These are phyloP conservation scores for Quercus tomentella DNA, from an alignment of 331 rosid species.

Conservation along the genomic window DNA sequence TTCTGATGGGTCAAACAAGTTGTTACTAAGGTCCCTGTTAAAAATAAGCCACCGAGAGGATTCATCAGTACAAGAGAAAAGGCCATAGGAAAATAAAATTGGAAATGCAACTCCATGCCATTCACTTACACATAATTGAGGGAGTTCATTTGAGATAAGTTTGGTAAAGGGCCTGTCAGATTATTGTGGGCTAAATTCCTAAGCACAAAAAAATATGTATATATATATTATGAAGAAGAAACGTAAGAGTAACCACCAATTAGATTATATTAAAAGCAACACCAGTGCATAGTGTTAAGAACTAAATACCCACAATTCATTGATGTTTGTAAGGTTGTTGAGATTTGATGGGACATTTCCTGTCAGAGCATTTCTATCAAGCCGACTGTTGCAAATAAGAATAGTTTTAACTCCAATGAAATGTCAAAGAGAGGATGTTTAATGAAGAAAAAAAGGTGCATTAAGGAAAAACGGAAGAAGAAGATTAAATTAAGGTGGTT, in stretches of 20 bases:
- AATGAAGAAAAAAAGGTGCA: neutral
- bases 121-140: constrained; percentile 77
- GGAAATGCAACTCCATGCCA: constrained; percentile 1
- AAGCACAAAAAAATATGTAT: constrained; percentile 11
- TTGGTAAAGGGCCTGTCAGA: constrained; percentile 64
- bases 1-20: constrained; percentile 59
- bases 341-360: constrained; percentile 75
- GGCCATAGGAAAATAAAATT: constrained; percentile 3
- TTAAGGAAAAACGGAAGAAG: neutral
- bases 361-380: constrained; percentile 71
- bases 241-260: neutral
- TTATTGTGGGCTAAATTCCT: constrained; percentile 72
- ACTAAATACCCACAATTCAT: constrained; percentile 64
- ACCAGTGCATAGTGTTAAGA: neutral
- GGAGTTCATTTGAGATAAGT: constrained; percentile 60
- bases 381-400: constrained; percentile 63
- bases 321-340: constrained; percentile 56
- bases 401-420: constrained; percentile 8
- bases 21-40: constrained; percentile 79
- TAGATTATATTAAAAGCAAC: neutral
- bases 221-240: neutral
- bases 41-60: constrained; percentile 7
- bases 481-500: constrained; percentile 9
- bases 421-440: neutral
- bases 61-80: constrained; percentile 6